These are phyloP conservation scores for Beauveria sp. DNA, from an alignment of 2,329 filamentous ascomycete species.

Conservation along the genomic window DNA sequence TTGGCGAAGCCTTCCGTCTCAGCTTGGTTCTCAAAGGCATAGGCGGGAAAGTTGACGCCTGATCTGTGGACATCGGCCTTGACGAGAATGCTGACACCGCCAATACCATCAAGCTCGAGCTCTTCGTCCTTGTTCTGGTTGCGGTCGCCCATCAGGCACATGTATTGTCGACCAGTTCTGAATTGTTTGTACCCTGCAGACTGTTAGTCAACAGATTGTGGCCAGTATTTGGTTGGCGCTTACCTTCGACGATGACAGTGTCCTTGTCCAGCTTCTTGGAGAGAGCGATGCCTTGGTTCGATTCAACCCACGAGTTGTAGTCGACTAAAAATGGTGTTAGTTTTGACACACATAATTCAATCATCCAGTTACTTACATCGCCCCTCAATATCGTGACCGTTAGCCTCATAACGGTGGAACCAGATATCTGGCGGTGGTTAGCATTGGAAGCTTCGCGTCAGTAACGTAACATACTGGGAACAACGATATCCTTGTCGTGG, in stretches of 20 bases:
- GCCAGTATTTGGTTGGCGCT: neutral
- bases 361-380: slow-evolving; percentile 57
- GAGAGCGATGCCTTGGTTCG: slow-evolving; percentile 72
- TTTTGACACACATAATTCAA: slow-evolving; percentile 10
- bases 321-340: slow-evolving; percentile 55
- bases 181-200: slow-evolving; percentile 81
- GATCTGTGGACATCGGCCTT: slow-evolving; percentile 97
- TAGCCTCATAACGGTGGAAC: slow-evolving; percentile 81
- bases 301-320: slow-evolving; percentile 98
- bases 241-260: slow-evolving; percentile 80
- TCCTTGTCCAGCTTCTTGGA: slow-evolving; percentile 68
- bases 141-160: slow-evolving; percentile 90
- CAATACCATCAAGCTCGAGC: slow-evolving; percentile 88
- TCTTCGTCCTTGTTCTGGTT: slow-evolving; percentile 86
- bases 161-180: slow-evolving; percentile 80
- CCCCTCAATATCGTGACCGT: slow-evolving; percentile 82
- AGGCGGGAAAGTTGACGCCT: slow-evolving; percentile 97
- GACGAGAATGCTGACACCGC: slow-evolving; percentile 93
- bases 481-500: slow-evolving; percentile 85
- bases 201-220: slow-evolving; percentile 14
- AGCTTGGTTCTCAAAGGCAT: slow-evolving; percentile 96
- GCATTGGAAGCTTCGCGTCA: slow-evolving; percentile 12
- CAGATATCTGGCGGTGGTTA: slow-evolving; percentile 64
- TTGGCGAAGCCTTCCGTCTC: slow-evolving; percentile 98
- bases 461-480: slow-evolving; percentile 66